Conservation (phyloP, 2,329 filamentous ascomycete species). For the Trematosphaeria pertusa region DNA sequence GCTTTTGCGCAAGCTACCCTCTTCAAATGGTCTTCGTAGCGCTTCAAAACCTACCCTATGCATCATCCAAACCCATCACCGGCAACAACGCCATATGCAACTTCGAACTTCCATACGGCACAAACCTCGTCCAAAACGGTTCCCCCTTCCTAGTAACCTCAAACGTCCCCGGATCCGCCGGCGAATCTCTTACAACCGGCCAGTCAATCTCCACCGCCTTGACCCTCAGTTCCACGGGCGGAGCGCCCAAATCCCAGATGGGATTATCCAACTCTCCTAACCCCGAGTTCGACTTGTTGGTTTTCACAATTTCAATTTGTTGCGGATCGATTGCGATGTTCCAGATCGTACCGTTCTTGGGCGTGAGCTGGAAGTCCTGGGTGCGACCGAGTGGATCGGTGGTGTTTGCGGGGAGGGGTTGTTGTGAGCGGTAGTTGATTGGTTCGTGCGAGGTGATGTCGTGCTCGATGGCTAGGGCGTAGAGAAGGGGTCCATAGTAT, state of each 20-base stretch:
- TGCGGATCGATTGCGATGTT: conserved; percentile 46
- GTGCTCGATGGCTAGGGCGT: conserved; percentile 42
- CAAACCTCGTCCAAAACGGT: conserved; percentile 30
- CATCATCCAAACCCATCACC: conserved; percentile 2
- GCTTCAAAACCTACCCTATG: no score
- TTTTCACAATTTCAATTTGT: conserved; percentile 24
- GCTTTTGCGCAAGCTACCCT: no score
- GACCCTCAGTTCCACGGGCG: conserved; percentile 40
- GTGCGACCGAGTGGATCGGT: conserved; percentile 6
- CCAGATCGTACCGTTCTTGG: conserved; percentile 28
- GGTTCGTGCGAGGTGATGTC: conserved; percentile 20
- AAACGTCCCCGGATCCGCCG: conserved; percentile 27
- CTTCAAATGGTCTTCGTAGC: no score
- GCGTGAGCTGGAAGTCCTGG: background rate
- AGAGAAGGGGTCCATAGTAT: conserved; percentile 46
- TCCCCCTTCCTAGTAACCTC: conserved; percentile 24
- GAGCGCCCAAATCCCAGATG: conserved; percentile 42
- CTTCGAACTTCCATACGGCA: conserved; percentile 48
- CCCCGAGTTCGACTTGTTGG: background rate
- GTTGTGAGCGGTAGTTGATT: background rate
- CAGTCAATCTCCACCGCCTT: conserved; percentile 46
- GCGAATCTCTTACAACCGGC: conserved; percentile 23
- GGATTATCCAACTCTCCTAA: conserved; percentile 33
- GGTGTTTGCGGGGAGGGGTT: conserved; percentile 18
- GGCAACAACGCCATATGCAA: conserved; percentile 48